Evolutionary conservation across 208 protist species (phyloP), one percentile per base, ranked within the genome.

Genomic region (Phytomonas sp.): DNA sequence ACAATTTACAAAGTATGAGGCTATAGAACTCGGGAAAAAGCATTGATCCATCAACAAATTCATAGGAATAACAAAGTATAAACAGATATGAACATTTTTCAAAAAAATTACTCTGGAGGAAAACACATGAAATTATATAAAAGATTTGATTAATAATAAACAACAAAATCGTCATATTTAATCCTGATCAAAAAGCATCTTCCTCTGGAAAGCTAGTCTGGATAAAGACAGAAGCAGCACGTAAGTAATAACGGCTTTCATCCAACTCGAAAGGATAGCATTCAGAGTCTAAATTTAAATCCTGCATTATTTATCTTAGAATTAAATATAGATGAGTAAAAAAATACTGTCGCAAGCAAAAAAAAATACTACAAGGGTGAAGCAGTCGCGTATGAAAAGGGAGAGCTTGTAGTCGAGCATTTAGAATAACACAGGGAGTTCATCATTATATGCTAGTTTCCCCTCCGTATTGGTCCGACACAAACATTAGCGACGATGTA

Each of bases 71-170:
- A 66, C 62, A 60, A 66, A 26, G 29, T 26, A 60, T 15, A 51
- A 40, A 71, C 33, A 37, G 43, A 40, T 56, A 73, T 36, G 32
- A 74, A 20, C 15, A n/a, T 66, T 23, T 20, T 60, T 66, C 32
- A 60, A 60, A 23, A 60, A 60, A n/a, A 60, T 28, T 28, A 60
- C 23, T 60, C 23, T 28, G 26, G 23, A n/a, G 51, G 51, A 23
- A 60, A 60, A 60, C 23, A 60, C 23, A 60, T 28, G 23, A 60
- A n/a, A 60, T 60, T 60, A 60, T 60, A 60, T n/a, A 60, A 60
- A 60, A n/a, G 51, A n/a, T 60, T 60, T 23, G 23, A 60, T 60
- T 23, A 60, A n/a, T n/a, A 60, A n/a, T n/a, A n/a, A n/a, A n/a
- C n/a, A n/a, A n/a, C n/a, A 60, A 60, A n/a, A 60, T 60, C n/a